Percentiles rank a stretch among this genome's conserved stretches.
Conservation (phyloP, 1,284 basidiomycete species). For the Malassezia arunalokei region DNA sequence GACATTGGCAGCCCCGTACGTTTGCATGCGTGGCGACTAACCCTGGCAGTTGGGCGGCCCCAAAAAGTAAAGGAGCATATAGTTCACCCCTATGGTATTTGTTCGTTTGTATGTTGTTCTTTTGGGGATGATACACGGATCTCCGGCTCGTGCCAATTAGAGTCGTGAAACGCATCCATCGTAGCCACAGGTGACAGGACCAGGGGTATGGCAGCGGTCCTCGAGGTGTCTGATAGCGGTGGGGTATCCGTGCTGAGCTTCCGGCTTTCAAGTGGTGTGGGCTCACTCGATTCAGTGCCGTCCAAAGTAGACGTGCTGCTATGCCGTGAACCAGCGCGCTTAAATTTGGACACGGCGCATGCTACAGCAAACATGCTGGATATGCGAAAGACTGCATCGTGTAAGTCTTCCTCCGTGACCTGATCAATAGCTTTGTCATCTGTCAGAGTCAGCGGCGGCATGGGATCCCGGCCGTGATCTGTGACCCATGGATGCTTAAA, state of each 20-base stretch:
- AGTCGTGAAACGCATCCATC: no score
- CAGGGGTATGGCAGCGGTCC: no score
- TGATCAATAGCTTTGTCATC: slow-evolving; percentile 23
- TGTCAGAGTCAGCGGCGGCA: slow-evolving; percentile 10
- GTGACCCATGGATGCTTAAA: slow-evolving; percentile 36
- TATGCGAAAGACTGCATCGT: slow-evolving; percentile 37
- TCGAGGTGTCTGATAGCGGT: no score
- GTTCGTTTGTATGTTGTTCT: no score
- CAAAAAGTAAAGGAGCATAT: slow-evolving; percentile 6
- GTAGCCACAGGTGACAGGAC: no score
- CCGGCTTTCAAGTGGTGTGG: no score
- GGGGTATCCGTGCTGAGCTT: no score
- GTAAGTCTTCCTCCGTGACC: slow-evolving; percentile 42
- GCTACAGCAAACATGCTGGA: slow-evolving; percentile 43
- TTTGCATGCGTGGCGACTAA: slow-evolving; percentile 8
- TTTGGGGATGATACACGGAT: no score
- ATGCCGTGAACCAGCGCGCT: slow-evolving; percentile 13
- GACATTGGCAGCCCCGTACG: slow-evolving; percentile 36
- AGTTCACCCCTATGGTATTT: no score
- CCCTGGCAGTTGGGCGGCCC: slow-evolving; percentile 13
- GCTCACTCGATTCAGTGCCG: background rate
- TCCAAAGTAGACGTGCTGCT: background rate
- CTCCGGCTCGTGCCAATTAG: no score
- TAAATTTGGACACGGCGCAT: slow-evolving; percentile 41
- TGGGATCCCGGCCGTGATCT: slow-evolving; percentile 13